Base-by-base conservation (phyloP, 257 asterid genomes). In the Capsicum baccatum region DNA sequence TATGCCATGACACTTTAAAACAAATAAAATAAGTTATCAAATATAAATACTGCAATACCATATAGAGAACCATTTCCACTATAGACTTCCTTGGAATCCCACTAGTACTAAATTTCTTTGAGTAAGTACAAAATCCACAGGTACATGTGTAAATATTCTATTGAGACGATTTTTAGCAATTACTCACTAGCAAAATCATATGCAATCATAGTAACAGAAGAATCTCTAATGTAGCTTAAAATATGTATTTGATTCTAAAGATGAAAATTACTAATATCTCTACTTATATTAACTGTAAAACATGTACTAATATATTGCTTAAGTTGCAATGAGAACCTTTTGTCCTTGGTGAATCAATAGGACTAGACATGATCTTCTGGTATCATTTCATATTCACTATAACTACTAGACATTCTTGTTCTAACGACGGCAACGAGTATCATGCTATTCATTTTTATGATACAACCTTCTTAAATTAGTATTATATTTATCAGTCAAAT, bases 181-280 rank as follows among this genome's bases (percentile, higher is more conserved):
- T 59, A 89, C 96, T 92, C 89, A 92, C 98, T 95, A 37, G 98
- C 92, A 86, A 94, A 97, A 84, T 95, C 99, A 67, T 91, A 95
- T 69, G 90, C 98, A 80, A 95, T 89, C 84, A 95, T 97, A 79
- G 98, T 98, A 12, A 95, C 98, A 11, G 98, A 94, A 80, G 98
- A 95, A 91, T 95, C 33, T 59, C 66, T 59, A 8, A n/a, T 59
- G 66, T 59, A 59, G 66, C 66, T 59, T n/a, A 26, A 26, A 26
- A 26, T 26, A 26, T 26, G 26, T 26, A 26, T 26, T 26, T 26
- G 26, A 26, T 26, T 26, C 26, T 26, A 26, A 26, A 26, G 26
- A 26, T 26, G 26, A 0, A 26, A 26, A 26, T 26, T 26, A 26
- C 0, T 26, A 26, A 26, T 26, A 26, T 26, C 26, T 26, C 26